Conservation (phyloP, 192 early-diverging fungal genomes). For the Coemansia sp. region DNA sequence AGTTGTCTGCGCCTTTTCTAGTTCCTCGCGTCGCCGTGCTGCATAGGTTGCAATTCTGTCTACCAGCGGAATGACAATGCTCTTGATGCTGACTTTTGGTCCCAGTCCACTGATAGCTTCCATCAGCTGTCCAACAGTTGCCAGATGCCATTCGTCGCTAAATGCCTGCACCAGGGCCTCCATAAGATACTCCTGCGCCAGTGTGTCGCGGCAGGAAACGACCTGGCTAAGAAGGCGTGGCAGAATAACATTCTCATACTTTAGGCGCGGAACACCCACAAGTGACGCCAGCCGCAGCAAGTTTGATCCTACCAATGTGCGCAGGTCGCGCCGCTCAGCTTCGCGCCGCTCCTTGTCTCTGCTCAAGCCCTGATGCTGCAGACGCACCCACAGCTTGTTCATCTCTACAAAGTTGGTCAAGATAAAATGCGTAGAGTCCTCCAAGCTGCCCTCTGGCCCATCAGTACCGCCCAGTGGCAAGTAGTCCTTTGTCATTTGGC, state of each 20-base stretch:
- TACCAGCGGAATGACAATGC: slow-evolving; percentile 92
- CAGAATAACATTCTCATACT: slow-evolving; percentile 85
- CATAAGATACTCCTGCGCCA: slow-evolving; percentile 99
- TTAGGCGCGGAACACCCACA: slow-evolving; percentile 76
- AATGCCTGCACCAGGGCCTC: slow-evolving; percentile 99
- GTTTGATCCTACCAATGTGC: slow-evolving; percentile 95
- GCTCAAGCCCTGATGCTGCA: slow-evolving; percentile 95
- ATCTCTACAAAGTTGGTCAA: slow-evolving; percentile 98
- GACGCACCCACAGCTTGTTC: slow-evolving; percentile 99
- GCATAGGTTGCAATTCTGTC: slow-evolving; percentile 94
- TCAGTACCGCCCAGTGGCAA: slow-evolving; percentile 69
- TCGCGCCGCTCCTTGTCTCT: slow-evolving; percentile 94
- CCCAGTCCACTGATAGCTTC: slow-evolving; percentile 88
- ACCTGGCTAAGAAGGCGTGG: slow-evolving; percentile 95
- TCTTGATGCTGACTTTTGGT: slow-evolving; percentile 93
- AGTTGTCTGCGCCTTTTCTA: slow-evolving; percentile 34
- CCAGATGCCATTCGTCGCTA: slow-evolving; percentile 94
- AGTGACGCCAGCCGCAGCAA: slow-evolving; percentile 91
- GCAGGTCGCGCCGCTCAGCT: slow-evolving; percentile 90
- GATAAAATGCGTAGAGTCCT: slow-evolving; percentile 94
- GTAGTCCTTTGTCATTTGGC: slow-evolving; percentile 92
- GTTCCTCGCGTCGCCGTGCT: slow-evolving; percentile 69
- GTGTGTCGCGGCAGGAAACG: slow-evolving; percentile 93
- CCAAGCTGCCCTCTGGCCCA: slow-evolving; percentile 71
- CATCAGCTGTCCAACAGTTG: slow-evolving; percentile 84